A percentile compares a stretch with the other conserved stretches of the same genome.
Evolutionary conservation across 2,329 filamentous ascomycete species (phyloP).

Genomic region (Lecanosticta acicola): DNA sequence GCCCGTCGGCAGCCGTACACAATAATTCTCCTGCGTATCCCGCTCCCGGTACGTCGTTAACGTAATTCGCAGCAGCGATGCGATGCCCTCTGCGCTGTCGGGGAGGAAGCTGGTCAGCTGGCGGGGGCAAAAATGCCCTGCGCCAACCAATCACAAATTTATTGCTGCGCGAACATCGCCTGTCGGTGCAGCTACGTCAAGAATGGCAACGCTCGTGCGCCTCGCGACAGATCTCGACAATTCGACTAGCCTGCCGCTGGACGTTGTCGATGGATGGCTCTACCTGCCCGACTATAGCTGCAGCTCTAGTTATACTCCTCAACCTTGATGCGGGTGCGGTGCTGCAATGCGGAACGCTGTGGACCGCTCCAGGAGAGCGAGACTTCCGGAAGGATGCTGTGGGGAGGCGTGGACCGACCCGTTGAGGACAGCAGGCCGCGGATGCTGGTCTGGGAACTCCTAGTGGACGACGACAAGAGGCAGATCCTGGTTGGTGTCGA

Average conservation of each 20-base stretch:
- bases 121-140: not conserved
- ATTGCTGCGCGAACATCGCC: not conserved
- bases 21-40: too few relatives aligned
- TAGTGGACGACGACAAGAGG: not conserved
- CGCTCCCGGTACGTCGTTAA: too few relatives aligned
- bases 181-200: not conserved
- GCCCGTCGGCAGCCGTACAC: too few relatives aligned
- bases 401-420: too few relatives aligned
- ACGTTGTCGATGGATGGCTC: too few relatives aligned
- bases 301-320: too few relatives aligned
- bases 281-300: too few relatives aligned
- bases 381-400: not conserved
- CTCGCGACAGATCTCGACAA: too few relatives aligned
- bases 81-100: too few relatives aligned
- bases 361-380: not conserved
- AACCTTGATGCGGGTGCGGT: not conserved
- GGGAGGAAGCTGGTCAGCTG: too few relatives aligned
- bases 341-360: not conserved
- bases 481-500: not conserved
- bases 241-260: not conserved
- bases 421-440: not conserved
- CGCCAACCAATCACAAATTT: conserved; percentile 1
- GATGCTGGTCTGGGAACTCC: not conserved
- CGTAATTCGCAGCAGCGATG: too few relatives aligned
- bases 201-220: not conserved